A percentile compares a stretch with the other conserved stretches of the same genome.
Conservation (phyloP, 2,329 filamentous ascomycete species). For the Chrysoporthe austroafricana region DNA sequence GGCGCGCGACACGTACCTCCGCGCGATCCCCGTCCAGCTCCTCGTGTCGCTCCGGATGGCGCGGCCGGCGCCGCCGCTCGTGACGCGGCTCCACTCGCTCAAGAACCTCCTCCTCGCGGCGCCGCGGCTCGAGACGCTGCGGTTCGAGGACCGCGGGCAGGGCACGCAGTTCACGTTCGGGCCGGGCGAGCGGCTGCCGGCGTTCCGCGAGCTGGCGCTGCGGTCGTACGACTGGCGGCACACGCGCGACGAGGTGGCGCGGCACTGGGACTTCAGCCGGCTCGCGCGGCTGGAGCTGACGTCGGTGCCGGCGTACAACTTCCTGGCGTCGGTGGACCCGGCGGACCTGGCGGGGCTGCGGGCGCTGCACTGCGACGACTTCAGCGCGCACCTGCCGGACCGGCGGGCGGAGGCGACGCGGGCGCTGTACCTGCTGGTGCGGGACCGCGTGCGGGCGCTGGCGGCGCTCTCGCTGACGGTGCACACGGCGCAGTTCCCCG, state of each 20-base stretch:
- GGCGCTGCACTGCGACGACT: conserved; percentile 49
- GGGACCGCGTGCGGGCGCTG: conserved; percentile 42
- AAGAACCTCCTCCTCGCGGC: conserved; percentile 47
- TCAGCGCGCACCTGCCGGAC: conserved; percentile 44
- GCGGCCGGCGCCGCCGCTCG: conserved; percentile 45
- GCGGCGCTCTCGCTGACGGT: conserved; percentile 46
- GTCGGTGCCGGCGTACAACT: conserved; percentile 49
- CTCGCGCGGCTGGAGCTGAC: conserved; percentile 46
- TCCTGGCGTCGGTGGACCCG: conserved; percentile 47
- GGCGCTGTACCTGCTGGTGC: conserved; percentile 44
- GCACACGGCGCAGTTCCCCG: conserved; percentile 44
- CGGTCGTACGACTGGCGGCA: conserved; percentile 56
- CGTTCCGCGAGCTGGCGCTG: conserved; percentile 46
- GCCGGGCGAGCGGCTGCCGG: conserved; percentile 46
- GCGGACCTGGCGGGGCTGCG: conserved; percentile 42
- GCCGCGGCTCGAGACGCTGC: conserved; percentile 42
- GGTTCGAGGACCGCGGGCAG: conserved; percentile 49
- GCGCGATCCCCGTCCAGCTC: conserved; percentile 43
- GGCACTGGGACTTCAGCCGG: conserved; percentile 52
- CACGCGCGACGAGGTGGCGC: conserved; percentile 39
- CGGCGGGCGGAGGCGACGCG: conserved; percentile 45
- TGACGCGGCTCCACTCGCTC: conserved; percentile 45
- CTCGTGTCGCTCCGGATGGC: conserved; percentile 47
- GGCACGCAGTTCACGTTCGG: conserved; percentile 49
- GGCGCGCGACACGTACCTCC: conserved; percentile 42